Evolutionary conservation across 2,329 filamentous ascomycete genomes (phyloP), one percentile per base, ranked within the genome.

Genomic region (Colletotrichum sp.): DNA sequence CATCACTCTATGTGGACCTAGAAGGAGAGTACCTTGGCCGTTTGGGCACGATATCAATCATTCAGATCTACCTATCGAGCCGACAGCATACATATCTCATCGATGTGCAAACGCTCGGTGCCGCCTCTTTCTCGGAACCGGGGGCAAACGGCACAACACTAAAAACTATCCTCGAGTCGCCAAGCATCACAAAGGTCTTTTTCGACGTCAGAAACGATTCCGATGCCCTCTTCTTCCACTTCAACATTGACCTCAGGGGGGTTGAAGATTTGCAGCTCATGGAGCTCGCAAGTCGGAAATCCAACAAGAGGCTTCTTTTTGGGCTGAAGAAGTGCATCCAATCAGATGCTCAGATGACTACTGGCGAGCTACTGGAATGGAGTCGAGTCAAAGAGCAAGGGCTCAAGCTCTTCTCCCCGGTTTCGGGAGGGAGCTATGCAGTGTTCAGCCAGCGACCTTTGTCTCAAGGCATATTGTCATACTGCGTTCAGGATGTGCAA

Each of bases 161-260:
- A 2, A 86, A 86, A 75, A 60, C 64, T 0, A 84, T 92, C 12
- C 80, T 92, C 1, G 87, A 92, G 80, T 85, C 83, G 0, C 8
- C 76, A 0, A 11, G 63, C 0, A 86, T 88, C 19, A 80, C 82
- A 0, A 92, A 92, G 77, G 87, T 88, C 34, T 86, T 92, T 75
- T 92, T 91, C 78, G 91, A 93, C 75, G 84, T 93, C 19, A 88
- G 90, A 4, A 90, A 89, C 77, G 90, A 92, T 78, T 90, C 91
- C 0, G 88, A 92, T 77, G 90, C 90, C 0, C 81, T 93, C 0
- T 90, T 84, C 78, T 79, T 59, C 60, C 87, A 86, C 39, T 91
- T 82, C 76, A 55, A 79, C 0, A 83, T 93, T 75, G 28, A 72
- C 0, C 78, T 92, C 0, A 74, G 77, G 0, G 87, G 88, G 0